Conservation (phyloP, 352 stramenopile species). For the Pythium utonaiense region DNA sequence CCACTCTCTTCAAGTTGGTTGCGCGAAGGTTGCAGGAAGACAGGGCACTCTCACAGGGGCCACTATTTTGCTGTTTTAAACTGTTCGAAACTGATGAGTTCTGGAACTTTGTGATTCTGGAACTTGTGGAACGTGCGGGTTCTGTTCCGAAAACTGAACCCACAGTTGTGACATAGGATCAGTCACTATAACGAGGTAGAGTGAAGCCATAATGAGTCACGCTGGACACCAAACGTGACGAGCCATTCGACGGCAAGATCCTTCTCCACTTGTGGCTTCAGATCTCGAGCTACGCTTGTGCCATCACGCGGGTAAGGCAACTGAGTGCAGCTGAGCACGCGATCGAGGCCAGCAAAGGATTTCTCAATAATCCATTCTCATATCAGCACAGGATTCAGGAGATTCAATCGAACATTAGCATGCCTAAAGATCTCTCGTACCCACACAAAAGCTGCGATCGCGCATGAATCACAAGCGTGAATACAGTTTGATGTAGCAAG, state of each 20-base stretch:
- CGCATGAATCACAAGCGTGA: not conserved
- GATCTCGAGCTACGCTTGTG: not conserved
- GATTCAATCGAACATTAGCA: not conserved
- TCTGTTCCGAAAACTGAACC: not conserved
- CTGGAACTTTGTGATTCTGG: not conserved
- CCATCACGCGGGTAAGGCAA: not conserved
- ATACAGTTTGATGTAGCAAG: not conserved
- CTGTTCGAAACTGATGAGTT: not conserved
- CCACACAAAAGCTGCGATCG: not conserved
- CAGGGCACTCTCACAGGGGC: not conserved
- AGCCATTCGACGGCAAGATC: not conserved
- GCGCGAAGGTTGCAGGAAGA: conserved; percentile 17
- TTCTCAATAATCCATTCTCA: not conserved
- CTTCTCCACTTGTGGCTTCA: not conserved
- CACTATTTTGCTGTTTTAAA: not conserved
- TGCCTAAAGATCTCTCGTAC: not conserved
- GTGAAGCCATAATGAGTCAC: conserved; percentile 5
- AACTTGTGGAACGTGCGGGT: not conserved
- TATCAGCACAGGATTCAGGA: not conserved
- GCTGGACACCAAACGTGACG: not conserved
- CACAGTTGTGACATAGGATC: not conserved
- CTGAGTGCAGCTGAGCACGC: not conserved
- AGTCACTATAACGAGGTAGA: not conserved
- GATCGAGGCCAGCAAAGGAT: not conserved
- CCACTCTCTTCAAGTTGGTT: conserved; percentile 18